Base-by-base conservation (phyloP, 495 filamentous ascomycete genomes). In the Delitschia confertaspora region DNA sequence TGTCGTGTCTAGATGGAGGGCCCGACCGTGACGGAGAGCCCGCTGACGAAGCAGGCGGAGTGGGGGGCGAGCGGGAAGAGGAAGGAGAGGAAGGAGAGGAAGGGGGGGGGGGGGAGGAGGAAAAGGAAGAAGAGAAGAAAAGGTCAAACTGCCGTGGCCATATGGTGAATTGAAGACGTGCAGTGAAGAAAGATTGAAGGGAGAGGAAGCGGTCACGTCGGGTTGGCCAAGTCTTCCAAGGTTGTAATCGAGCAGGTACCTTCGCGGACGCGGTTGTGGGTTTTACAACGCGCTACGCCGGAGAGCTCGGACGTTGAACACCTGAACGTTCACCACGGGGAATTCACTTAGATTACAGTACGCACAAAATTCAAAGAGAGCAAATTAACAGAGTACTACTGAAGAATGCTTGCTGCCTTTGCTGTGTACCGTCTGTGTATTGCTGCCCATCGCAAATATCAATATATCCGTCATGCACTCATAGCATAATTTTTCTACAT, bases 121-220 rank as follows among this genome's bases (percentile, higher is more conserved):
- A 37, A 44, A 42, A 52, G 21, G 10, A 6, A 24, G 27, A 47
- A 41, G 44, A 40, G 47, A 9, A 13, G 10, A 33, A 19, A 42
- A 26, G 16, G 24, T 20, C 26, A 42, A 19, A 17, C n/a, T 32
- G 3, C 10, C 17, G 16, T 16, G 39, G 53, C 53, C 53, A 56
- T 56, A 45, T 43, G 39, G 52, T 33, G 32, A 42, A 50, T 42
- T 55, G 40, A 34, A 26, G 51, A 38, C n/a, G n/a, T n/a, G n/a
- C n/a, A n/a, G n/a, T n/a, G n/a, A n/a, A n/a, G n/a, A n/a, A n/a
- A n/a, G n/a, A n/a, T n/a, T n/a, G n/a, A n/a, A n/a, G n/a, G n/a
- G n/a, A 19, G 30, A 19, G 40, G 35, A 44, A 38, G 38, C 21
- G 51, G 53, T 53, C 49, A 49, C 42, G 46, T 55, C 46, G 35